Conservation (phyloP, 169 alveolate species). For the Plasmodium vinckei region DNA sequence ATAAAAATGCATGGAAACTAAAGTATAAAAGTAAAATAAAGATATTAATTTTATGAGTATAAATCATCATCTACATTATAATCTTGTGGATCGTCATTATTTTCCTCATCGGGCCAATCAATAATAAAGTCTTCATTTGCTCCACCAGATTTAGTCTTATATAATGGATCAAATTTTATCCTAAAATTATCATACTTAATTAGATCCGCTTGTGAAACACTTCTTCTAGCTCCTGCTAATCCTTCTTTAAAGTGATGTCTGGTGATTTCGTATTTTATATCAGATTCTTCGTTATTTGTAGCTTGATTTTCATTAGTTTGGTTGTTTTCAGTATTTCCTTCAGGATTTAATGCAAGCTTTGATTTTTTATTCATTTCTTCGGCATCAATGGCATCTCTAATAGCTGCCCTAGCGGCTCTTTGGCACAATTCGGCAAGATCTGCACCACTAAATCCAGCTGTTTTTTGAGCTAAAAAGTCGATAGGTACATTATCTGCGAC, state of each 20-base stretch:
- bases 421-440: slow-evolving; percentile 99
- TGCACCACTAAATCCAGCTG: slow-evolving; percentile 99
- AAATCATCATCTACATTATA: slow-evolving; percentile 73
- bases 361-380: slow-evolving; percentile 84
- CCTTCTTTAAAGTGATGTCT: slow-evolving; percentile 99
- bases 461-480: slow-evolving; percentile 97
- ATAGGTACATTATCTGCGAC: slow-evolving; percentile 97
- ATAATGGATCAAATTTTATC: slow-evolving; percentile 98
- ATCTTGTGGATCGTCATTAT: slow-evolving; percentile 73
- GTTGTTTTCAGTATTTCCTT: slow-evolving; percentile 72
- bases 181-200: slow-evolving; percentile 97
- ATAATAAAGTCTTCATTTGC: slow-evolving; percentile 88
- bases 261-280: slow-evolving; percentile 95
- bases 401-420: slow-evolving; percentile 99
- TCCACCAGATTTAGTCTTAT: slow-evolving; percentile 94
- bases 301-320: slow-evolving; percentile 42
- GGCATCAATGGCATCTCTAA: slow-evolving; percentile 96
- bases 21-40: background rate
- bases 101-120: slow-evolving; percentile 94
- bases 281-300: slow-evolving; percentile 84
- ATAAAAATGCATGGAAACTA: no score
- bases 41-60: slow-evolving; percentile 26
- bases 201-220: slow-evolving; percentile 95
- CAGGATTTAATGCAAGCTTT: slow-evolving; percentile 78
- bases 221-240: slow-evolving; percentile 97